These are phyloP conservation scores for Aquilaria agallochum DNA, from an alignment of 441 rosid species.

Conservation along the genomic window DNA sequence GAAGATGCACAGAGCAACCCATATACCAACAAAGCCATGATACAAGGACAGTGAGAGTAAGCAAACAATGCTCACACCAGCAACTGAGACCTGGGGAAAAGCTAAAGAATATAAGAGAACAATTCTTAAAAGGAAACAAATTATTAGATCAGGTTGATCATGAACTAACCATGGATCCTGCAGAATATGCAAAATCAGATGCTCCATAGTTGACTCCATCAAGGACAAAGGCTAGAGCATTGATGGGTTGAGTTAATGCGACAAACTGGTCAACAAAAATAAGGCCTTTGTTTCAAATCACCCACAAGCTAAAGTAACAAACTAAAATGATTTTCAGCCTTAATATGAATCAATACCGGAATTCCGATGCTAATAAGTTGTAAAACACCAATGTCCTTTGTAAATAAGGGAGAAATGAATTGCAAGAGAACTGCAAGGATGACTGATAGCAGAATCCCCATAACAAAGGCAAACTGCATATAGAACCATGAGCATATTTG, in stretches of 20 bases:
- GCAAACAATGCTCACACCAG: conserved; percentile 30
- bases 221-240: conserved; percentile 58
- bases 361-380: conserved; percentile 37
- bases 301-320: neutral
- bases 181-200: conserved; percentile 56
- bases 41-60: conserved; percentile 36
- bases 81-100: conserved; percentile 36
- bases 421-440: conserved; percentile 30
- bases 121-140: neutral
- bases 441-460: conserved; percentile 36
- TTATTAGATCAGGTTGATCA: neutral
- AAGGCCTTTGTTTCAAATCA: no score
- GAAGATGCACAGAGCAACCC: conserved; percentile 40
- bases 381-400: conserved; percentile 29
- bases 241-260: conserved; percentile 58
- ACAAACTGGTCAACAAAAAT: conserved; percentile 33
- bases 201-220: conserved; percentile 68
- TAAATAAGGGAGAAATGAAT: conserved; percentile 33
- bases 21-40: conserved; percentile 47
- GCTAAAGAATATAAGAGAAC: no score
- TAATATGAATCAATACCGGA: conserved; percentile 26
- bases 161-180: conserved; percentile 51
- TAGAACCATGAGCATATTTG: neutral
- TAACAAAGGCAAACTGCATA: conserved; percentile 38
- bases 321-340: neutral